A percentile compares a stretch with the other conserved stretches of the same genome.
These are phyloP conservation scores for Tuber magnatum DNA, from an alignment of 495 filamentous ascomycete genomes.

Conservation along the genomic window DNA sequence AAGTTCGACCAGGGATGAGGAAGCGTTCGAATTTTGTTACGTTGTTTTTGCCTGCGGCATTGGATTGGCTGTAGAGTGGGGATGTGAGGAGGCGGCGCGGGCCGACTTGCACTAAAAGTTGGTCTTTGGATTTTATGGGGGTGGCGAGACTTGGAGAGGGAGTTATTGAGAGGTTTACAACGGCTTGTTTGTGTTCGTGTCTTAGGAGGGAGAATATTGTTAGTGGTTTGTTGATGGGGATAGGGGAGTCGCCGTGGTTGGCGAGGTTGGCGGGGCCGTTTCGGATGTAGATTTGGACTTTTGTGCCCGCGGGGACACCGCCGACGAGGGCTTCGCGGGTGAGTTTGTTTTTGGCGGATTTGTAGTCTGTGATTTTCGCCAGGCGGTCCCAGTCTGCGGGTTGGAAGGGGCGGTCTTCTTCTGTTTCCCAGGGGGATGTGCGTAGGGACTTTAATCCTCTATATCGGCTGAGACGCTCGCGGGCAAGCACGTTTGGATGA, in stretches of 20 bases:
- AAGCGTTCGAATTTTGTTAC: slow-evolving; percentile 95
- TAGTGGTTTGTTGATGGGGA: slow-evolving; percentile 52
- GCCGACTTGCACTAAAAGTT: slow-evolving; percentile 81
- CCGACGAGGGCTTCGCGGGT: slow-evolving; percentile 75
- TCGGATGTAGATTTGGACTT: slow-evolving; percentile 72
- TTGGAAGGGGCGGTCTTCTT: slow-evolving; percentile 74
- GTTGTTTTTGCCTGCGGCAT: slow-evolving; percentile 75
- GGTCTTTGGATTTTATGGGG: slow-evolving; percentile 81
- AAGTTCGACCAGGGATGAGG: slow-evolving; percentile 81
- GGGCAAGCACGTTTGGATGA: slow-evolving; percentile 73
- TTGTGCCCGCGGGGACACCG: slow-evolving; percentile 72
- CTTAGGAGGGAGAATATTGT: slow-evolving; percentile 76
- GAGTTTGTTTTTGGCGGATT: slow-evolving; percentile 63
- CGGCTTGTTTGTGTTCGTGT: slow-evolving; percentile 89
- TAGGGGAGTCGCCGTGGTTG: slow-evolving; percentile 50
- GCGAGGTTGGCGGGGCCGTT: slow-evolving; percentile 59
- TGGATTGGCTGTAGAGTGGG: slow-evolving; percentile 75
- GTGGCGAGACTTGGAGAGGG: slow-evolving; percentile 56
- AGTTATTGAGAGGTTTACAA: slow-evolving; percentile 76
- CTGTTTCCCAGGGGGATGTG: slow-evolving; percentile 77
- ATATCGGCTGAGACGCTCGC: slow-evolving; percentile 78
- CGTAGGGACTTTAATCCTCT: slow-evolving; percentile 83
- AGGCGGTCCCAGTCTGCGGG: slow-evolving; percentile 84
- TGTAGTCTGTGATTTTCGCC: slow-evolving; percentile 76
- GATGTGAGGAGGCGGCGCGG: slow-evolving; percentile 78